phyloP scores from a whole-genome alignment of 2,329 filamentous ascomycete genomes.

The Epichloe elymi region DNA sequence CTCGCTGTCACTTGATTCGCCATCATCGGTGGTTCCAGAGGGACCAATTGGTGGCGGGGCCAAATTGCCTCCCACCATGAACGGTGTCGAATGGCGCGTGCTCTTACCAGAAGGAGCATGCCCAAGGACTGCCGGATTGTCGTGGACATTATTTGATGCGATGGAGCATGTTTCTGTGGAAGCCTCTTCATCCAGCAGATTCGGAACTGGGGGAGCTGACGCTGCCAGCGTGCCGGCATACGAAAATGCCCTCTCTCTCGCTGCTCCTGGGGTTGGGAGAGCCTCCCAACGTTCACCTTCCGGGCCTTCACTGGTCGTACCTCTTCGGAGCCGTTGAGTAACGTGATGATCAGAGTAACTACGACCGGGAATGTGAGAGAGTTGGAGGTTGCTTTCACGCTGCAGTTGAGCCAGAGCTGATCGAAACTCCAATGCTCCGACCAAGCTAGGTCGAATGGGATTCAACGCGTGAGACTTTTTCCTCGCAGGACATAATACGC shows the following conservation, averaged over 20 bases:
- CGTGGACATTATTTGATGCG: background rate
- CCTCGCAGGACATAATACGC: conserved; percentile 55
- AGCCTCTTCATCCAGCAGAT: background rate
- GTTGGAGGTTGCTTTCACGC: conserved; percentile 62
- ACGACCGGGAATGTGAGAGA: conserved; percentile 54
- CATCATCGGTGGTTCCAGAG: conserved; percentile 4
- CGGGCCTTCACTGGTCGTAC: conserved; percentile 15
- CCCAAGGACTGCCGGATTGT: conserved; percentile 4
- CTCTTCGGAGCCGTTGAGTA: conserved; percentile 12
- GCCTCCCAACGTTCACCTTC: conserved; percentile 8
- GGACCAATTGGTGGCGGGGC: conserved; percentile 26
- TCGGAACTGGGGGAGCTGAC: background rate
- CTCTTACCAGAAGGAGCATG: conserved; percentile 5
- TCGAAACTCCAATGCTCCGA: conserved; percentile 87
- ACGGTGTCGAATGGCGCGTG: conserved; percentile 14
- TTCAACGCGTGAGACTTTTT: conserved; percentile 55
- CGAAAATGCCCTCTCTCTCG: conserved; percentile 11
- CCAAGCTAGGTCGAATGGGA: conserved; percentile 81
- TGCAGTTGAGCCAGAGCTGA: conserved; percentile 81
- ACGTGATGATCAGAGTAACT: conserved; percentile 31
- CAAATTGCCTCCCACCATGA: conserved; percentile 26
- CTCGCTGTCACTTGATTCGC: background rate
- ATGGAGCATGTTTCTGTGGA: background rate
- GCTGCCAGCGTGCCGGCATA: conserved; percentile 3
- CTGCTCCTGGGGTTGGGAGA: conserved; percentile 1